Base-by-base conservation (phyloP, 202 grass and related monocot species). In the Thinopyrum obtusiflorum region DNA sequence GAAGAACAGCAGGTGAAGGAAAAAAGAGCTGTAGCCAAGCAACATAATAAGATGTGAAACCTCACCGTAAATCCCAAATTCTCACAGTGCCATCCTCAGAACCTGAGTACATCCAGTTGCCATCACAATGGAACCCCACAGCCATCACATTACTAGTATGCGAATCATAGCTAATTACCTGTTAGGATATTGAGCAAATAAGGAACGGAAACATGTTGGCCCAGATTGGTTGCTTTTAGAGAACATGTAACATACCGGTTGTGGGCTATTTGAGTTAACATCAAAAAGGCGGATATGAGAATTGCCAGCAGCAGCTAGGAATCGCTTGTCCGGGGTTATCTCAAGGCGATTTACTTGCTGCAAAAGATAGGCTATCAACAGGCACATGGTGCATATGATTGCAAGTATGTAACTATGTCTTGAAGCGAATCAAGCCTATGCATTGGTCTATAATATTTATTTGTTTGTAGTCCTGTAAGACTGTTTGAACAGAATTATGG, bases 21-120 rank as follows among this genome's bases (percentile, higher is more conserved):
- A 63, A 86, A 47, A 55, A 76, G 20, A 85, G 4, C 35, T 37
- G 14, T 3, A 68, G 72, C 14, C 62, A 89, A 31, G 62, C 33
- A 89, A 57, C 2, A 85, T 3, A 73, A 36, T 68, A 73, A 53
- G 6, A 25, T 73, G 40, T 15, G 11, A 32, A 73, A 80, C 7
- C 85, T 86, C 86, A 96, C 97, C 96, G 83, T 23, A 98, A 87
- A 85, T 98, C 97, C 97, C 97, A 96, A 13, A 98, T 98, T 92
- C 87, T 95, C 32, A 96, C 97, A 64, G 93, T 96, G 24, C 97
- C 97, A 66, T 96, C 97, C 89, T 98, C 97, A 65, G 97, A 98
- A 64, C 93, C 97, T 7, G 97, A 96, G 65, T 98, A 96, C 97
- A 98, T 98, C 97, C 97, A 98, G 80, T 98, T 98, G 61, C 97